These are phyloP conservation scores for Sclerotinia trifoliorum DNA, from an alignment of 2,329 filamentous ascomycete species.

Conservation along the genomic window DNA sequence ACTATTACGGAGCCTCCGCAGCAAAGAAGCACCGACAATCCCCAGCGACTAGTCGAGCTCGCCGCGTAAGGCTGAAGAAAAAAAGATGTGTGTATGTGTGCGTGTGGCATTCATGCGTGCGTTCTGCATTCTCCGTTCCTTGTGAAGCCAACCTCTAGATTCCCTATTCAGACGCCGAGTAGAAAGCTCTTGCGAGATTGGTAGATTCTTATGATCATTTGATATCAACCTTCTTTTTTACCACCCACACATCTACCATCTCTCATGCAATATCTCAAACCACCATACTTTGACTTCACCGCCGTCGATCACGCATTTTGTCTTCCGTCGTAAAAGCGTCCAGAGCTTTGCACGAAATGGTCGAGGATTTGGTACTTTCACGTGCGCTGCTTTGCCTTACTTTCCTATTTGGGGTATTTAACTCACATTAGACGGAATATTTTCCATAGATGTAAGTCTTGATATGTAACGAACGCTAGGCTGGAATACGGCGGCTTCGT, in stretches of 20 bases:
- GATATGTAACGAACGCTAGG: background rate
- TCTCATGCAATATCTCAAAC: conserved; percentile 11
- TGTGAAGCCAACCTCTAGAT: conserved; percentile 15
- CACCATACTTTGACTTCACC: conserved; percentile 17
- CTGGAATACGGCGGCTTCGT: background rate
- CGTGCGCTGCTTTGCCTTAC: background rate
- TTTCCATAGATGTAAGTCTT: background rate
- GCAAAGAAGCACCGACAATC: conserved; percentile 3
- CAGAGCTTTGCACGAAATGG: background rate
- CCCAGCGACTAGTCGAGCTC: background rate
- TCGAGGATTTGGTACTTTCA: background rate
- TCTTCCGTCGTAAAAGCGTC: background rate
- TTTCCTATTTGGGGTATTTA: conserved; percentile 14
- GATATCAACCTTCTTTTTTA: conserved; percentile 1
- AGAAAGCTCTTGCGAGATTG: background rate
- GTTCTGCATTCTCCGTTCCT: background rate
- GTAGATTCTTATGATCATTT: background rate
- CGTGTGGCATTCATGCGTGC: background rate
- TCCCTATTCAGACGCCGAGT: conserved; percentile 13
- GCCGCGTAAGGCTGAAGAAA: conserved; percentile 15
- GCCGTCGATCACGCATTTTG: background rate
- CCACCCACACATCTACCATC: conserved; percentile 7
- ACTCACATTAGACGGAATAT: background rate
- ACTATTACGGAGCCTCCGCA: conserved; percentile 2
- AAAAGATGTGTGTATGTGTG: no score